These are phyloP conservation scores for Hortiboletus campestris DNA, from an alignment of 768 basidiomycete species.

Conservation along the genomic window DNA sequence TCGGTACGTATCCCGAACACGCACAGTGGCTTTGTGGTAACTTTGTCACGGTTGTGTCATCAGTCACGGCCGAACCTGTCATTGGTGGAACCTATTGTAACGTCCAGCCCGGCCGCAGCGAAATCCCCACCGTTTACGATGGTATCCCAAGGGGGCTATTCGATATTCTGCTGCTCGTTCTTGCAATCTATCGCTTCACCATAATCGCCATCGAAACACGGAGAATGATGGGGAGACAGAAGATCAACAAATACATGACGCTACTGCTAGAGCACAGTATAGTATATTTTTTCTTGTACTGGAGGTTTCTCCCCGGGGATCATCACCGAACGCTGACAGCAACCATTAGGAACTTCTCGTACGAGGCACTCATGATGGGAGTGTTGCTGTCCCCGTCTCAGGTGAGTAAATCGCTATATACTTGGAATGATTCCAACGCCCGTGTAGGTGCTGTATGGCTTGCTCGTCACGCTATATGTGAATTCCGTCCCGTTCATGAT, in stretches of 20 bases:
- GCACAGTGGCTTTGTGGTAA: background rate
- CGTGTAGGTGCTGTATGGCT: background rate
- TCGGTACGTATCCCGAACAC: background rate
- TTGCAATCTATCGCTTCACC: slow-evolving; percentile 9
- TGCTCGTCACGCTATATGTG: background rate
- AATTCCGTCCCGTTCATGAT: slow-evolving; percentile 5
- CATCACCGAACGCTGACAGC: background rate
- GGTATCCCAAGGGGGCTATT: background rate
- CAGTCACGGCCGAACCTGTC: background rate
- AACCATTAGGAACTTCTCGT: background rate
- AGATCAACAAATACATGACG: slow-evolving; percentile 9
- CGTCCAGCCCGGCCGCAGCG: background rate
- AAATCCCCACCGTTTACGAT: background rate
- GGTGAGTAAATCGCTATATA: background rate
- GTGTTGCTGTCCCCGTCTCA: background rate
- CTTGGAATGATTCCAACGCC: background rate
- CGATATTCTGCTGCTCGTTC: slow-evolving; percentile 5
- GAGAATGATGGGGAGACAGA: background rate
- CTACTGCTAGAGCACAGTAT: slow-evolving; percentile 7
- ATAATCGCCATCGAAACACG: slow-evolving; percentile 2
- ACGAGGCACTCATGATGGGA: background rate
- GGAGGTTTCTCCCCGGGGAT: background rate
- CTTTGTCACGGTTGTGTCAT: background rate
- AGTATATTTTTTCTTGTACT: slow-evolving; percentile 14
- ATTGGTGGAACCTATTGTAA: background rate